Evolutionary conservation across 106 monocot genomes (phyloP), one percentile per base, ranked within the genome.

Genomic region (Dendrobium huoshanense): DNA sequence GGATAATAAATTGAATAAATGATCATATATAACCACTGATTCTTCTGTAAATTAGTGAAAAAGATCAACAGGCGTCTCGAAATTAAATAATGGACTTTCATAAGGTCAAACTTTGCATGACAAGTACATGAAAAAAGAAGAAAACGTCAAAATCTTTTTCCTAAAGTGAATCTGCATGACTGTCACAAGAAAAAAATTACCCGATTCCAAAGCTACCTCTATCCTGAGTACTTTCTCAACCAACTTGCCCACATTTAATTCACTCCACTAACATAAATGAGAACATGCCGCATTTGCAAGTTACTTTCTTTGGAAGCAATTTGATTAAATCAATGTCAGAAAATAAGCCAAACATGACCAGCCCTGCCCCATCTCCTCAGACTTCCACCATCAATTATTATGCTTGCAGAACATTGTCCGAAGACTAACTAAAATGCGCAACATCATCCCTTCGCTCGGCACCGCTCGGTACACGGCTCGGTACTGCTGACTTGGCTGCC

Each of bases 141-240:
- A 0, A 51, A 51, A 51, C 13, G 15, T 51, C 51, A 51, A 51
- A 51, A 51, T 51, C 51, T 13, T 51, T 51, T 51, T 15, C 15
- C 27, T 37, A 72, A 40, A 72, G 33, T 33, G 27, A 67, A 67
- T 67, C 67, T 67, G 2, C 25, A 27, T 9, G 29, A 2, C 1
- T 67, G 24, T 67, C 9, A 67, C 3, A 67, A 67, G 67, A 67
- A 7, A 7, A 72, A 72, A 17, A 15, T 16, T 40, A 29, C 16
- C 33, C 3, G 72, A 40, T 72, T 64, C n/a, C 33, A 72, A 25
- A 74, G 43, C 43, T 4, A 43, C 43, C 19, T 74, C 41, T 74
- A 42, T 74, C 74, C 74, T 42, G 9, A 44, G 6, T 74, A 43
- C 20, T 42, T 74, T 74, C 74, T 74, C 74, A 74, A 74, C 74